Evolutionary conservation across 2,329 filamentous ascomycete genomes (phyloP).

Genomic region (Cladosporium oxysporum): DNA sequence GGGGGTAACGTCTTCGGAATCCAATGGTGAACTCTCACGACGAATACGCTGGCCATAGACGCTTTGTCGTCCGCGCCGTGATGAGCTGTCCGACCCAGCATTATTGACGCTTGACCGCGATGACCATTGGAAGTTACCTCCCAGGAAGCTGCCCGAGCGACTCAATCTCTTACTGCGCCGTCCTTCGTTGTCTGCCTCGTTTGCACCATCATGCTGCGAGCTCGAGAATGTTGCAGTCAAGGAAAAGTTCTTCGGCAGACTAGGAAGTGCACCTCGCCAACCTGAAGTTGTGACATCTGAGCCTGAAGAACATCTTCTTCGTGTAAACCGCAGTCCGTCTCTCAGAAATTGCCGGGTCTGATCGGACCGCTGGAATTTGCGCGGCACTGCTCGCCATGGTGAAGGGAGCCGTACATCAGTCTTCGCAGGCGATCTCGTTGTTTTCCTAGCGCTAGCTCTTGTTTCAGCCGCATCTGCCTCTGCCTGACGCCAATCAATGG

Average conservation of each 20-base stretch:
- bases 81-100: not conserved
- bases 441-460: not conserved
- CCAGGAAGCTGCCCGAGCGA: constrained; percentile 17
- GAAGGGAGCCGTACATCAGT: constrained; percentile 41
- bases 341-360: constrained; percentile 41
- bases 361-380: constrained; percentile 38
- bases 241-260: constrained; percentile 32
- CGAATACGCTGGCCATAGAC: not conserved
- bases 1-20: constrained; percentile 26
- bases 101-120: constrained; percentile 5
- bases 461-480: constrained; percentile 1
- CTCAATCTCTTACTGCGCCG: constrained; percentile 18
- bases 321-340: constrained; percentile 41
- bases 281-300: constrained; percentile 30
- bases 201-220: constrained; percentile 15
- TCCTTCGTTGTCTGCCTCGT: constrained; percentile 22
- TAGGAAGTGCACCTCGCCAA: constrained; percentile 35
- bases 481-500: not conserved
- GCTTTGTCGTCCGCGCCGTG: not conserved
- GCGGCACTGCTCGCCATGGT: constrained; percentile 47
- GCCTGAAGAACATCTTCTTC: constrained; percentile 44
- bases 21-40: constrained; percentile 19
- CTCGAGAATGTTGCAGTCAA: constrained; percentile 31
- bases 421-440: constrained; percentile 10
- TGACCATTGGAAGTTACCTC: constrained; percentile 13